Base-by-base conservation (phyloP, 2,329 filamentous ascomycete species). In the Scleromitrula shiraiana region DNA sequence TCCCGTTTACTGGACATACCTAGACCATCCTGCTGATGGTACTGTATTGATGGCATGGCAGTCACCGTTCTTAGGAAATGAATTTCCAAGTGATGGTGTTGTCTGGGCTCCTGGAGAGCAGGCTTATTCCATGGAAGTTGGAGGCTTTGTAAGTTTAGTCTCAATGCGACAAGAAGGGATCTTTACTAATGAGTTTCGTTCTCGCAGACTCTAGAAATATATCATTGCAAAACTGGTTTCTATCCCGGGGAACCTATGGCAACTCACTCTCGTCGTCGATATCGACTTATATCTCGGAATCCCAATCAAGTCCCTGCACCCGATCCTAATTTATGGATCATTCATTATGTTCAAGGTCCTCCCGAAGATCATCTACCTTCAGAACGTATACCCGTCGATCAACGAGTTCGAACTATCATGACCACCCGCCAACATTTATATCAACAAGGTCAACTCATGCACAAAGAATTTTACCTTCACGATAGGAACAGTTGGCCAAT, bases 381-480 rank as follows among this genome's bases (percentile, higher is more conserved):
- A 17, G 76, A 76, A 32, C 74, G 81, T 56, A 77, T 91, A 15
- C 82, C 78, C 0, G 73, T 83, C 49, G 74, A 80, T 35, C 74
- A 77, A 40, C 78, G 80, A 23, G 72, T 77, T 36, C 80, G 82
- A 51, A 66, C 71, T 40, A 73, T 76, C 14, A 72, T 88, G 64
- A 73, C 76, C 50, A 77, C 80, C 47, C 73, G 80, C 59, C 74
- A 68, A 65, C 85, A 72, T 65, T 86, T 72, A 68, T 82, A 85
- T 67, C 76, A 74, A 46, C 85, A 87, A 55, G 91, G 89, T 6
- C 85, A 90, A 59, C 82, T 95, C 37, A 78, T 83, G 49, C 83
- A 88, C 58, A 95, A 95, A 63, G 89, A 96, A 60, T 97, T 97
- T 63, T 94, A 96, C 83, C 75, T 97, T 17, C 82, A 86, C 41